Evolutionary conservation across 768 basidiomycete genomes (phyloP), one percentile per base, ranked within the genome.

Genomic region (Podaxis sp.): DNA sequence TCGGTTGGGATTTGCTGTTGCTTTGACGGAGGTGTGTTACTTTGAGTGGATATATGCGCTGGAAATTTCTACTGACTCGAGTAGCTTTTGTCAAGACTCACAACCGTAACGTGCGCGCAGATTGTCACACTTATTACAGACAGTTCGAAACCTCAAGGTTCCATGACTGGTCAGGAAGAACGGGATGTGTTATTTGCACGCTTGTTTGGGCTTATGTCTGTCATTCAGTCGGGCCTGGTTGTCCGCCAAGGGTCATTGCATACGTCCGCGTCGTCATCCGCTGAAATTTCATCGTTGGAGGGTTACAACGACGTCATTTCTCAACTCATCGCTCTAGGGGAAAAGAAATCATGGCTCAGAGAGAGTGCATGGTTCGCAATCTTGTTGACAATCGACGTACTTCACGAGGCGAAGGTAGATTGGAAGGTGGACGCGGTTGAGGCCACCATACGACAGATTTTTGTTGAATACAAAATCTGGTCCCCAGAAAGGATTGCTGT

Each of bases 1-100:
- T 72, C 77, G 96, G 65, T 77, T 98, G 38, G 96, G 96, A 16
- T 99, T 98, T 70, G 93, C 95, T 7, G 96, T 99, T 47, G 94
- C 95, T 35, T 77, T 99, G 65, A 94, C 96, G 0, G 95, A 97
- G 81, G 95, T 96, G 68, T 66, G 84, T 69, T 50, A 13, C 23
- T 59, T 59, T 16, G 35, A 14, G 46, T 59, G 40, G 23, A 50
- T 52, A 55, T 65, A 46, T 44, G n/a, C 56, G 27, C 35, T 42
- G 36, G 53, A 50, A 62, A 36, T 37, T 62, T 10, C 63, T 62
- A n/a, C 53, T 42, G 18, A 27, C 55, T 16, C 58, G n/a, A 38
- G 40, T 61, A 97, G 95, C 79, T 97, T 10, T 76, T 97, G 36
- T 87, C 89, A 36, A 81, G 90, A 48, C 78, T 94, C 65, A 76